Percentiles rank a stretch among this genome's conserved stretches.
phyloP scores from a whole-genome alignment of 495 filamentous ascomycete species.

The Penicillium parvum region DNA sequence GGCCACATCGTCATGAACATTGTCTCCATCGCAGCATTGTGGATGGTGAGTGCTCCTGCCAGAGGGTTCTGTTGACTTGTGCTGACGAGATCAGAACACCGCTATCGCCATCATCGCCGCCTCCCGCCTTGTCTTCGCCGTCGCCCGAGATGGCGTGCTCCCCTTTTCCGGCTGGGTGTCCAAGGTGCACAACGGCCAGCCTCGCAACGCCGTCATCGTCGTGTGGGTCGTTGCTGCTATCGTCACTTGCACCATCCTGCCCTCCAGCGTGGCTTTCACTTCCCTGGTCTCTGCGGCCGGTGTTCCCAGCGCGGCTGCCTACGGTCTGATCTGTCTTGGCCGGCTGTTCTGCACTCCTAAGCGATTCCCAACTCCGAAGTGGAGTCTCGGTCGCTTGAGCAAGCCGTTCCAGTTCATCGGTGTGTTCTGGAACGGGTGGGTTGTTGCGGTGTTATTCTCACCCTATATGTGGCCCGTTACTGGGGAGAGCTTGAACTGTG shows the following conservation, averaged over 20 bases:
- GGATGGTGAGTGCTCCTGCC: slow-evolving; percentile 32
- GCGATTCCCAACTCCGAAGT: slow-evolving; percentile 42
- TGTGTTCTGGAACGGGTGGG: slow-evolving; percentile 50
- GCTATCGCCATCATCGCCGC: slow-evolving; percentile 51
- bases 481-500: slow-evolving; percentile 45
- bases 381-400: slow-evolving; percentile 41
- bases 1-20: slow-evolving; percentile 54
- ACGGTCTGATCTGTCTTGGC: slow-evolving; percentile 51
- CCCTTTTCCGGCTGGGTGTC: slow-evolving; percentile 54
- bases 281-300: slow-evolving; percentile 50
- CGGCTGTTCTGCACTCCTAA: slow-evolving; percentile 45
- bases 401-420: slow-evolving; percentile 47
- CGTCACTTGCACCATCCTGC: slow-evolving; percentile 50
- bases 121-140: slow-evolving; percentile 54
- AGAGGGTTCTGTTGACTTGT: neutral
- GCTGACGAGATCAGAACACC: slow-evolving; percentile 38
- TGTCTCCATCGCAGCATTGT: slow-evolving; percentile 46
- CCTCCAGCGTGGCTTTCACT: slow-evolving; percentile 51
- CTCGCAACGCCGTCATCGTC: slow-evolving; percentile 52
- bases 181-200: slow-evolving; percentile 46
- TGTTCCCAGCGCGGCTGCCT: slow-evolving; percentile 50
- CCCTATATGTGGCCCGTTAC: slow-evolving; percentile 44
- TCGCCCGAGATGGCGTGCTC: slow-evolving; percentile 52
- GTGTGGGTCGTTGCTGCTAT: slow-evolving; percentile 48
- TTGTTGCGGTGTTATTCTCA: slow-evolving; percentile 46